phyloP scores from a whole-genome alignment of 345 rosid genomes.

The Hibiscus syriacus region DNA sequence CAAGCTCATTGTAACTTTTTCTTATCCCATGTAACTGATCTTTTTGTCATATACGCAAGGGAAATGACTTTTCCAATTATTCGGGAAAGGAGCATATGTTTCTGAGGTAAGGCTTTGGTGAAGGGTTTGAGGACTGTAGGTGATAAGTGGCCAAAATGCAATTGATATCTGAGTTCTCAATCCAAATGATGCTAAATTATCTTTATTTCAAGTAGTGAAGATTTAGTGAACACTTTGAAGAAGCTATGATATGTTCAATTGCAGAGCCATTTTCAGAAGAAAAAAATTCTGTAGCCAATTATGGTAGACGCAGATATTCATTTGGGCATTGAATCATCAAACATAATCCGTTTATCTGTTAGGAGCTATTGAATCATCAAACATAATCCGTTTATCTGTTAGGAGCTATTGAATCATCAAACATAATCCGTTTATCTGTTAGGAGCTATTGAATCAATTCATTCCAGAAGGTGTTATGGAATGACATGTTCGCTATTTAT shows the following conservation, averaged over 20 bases:
- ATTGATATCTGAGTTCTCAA: neutral
- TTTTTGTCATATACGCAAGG: neutral
- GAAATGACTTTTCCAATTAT: neutral
- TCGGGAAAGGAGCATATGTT: neutral
- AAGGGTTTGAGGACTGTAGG: neutral
- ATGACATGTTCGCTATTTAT: neutral
- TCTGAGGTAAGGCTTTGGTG: neutral
- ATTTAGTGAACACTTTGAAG: neutral
- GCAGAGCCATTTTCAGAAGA: no score
- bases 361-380: no score
- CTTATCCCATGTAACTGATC: neutral
- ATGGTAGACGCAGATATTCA: neutral
- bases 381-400: no score
- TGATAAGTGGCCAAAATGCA: neutral
- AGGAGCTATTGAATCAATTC: neutral
- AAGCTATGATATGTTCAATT: constrained; percentile 1
- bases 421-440: no score
- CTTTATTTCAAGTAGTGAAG: neutral
- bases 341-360: neutral
- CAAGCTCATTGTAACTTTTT: neutral
- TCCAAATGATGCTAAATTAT: neutral
- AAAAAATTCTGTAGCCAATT: no score
- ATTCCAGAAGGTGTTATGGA: neutral
- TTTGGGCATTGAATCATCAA: neutral
- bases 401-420: no score